A percentile compares a stretch with the other conserved stretches of the same genome.
Evolutionary conservation across 345 rosid species (phyloP).

Genomic region (Arabidopsis suecica): DNA sequence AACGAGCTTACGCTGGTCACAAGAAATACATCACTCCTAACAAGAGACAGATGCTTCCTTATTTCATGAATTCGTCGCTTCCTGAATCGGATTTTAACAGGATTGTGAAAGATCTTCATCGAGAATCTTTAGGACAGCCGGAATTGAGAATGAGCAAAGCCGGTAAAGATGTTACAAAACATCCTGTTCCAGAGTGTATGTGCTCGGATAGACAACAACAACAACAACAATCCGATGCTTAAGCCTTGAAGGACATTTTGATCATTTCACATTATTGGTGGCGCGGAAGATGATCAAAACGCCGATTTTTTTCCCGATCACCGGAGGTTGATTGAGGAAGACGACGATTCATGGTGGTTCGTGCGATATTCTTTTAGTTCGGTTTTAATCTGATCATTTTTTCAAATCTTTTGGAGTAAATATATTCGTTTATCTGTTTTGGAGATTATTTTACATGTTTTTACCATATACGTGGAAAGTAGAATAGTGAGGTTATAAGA

Average conservation of each 20-base stretch:
- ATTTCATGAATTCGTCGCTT: slow-evolving; percentile 76
- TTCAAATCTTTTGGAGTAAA: slow-evolving; percentile 18
- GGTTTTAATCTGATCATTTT: slow-evolving; percentile 12
- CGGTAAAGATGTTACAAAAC: slow-evolving; percentile 93
- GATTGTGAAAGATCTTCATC: slow-evolving; percentile 76
- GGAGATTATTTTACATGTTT: slow-evolving; percentile 9
- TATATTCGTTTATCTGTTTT: slow-evolving; percentile 6
- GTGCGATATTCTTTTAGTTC: slow-evolving; percentile 40
- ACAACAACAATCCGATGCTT: slow-evolving; percentile 24
- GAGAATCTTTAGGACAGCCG: slow-evolving; percentile 91
- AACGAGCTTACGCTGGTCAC: slow-evolving; percentile 91
- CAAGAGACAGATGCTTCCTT: slow-evolving; percentile 95
- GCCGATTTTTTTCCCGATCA: slow-evolving; percentile 13
- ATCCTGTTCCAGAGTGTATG: slow-evolving; percentile 93
- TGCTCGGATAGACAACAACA: slow-evolving; percentile 51
- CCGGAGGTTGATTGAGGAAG: slow-evolving; percentile 17
- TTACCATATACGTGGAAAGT: slow-evolving; percentile 33
- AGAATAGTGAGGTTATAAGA: slow-evolving; percentile 33
- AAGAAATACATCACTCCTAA: slow-evolving; percentile 93
- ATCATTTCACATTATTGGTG: slow-evolving; percentile 3
- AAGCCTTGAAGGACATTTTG: not conserved
- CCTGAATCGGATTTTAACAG: slow-evolving; percentile 72
- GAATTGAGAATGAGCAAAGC: slow-evolving; percentile 65
- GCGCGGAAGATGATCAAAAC: not conserved
- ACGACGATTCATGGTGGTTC: slow-evolving; percentile 20